Evolutionary conservation across 768 basidiomycete genomes (phyloP).

Genomic region (Pleurotus ostreatus): DNA sequence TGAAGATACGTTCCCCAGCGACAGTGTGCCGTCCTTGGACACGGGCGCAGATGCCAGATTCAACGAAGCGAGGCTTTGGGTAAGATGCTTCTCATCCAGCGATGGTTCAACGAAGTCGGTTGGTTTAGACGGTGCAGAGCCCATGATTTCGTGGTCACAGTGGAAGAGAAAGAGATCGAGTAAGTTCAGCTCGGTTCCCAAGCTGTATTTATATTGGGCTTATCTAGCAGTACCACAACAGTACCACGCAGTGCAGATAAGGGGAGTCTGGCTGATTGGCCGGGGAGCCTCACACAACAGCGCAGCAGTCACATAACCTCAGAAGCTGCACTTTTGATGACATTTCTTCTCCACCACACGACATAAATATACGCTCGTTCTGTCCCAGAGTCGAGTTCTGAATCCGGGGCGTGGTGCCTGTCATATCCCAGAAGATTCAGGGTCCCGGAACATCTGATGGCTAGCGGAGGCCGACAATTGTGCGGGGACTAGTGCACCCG

Average conservation of each 20-base stretch:
- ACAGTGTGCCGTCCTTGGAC: conserved; percentile 60
- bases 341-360: no score
- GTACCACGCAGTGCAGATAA: neutral
- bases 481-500: neutral
- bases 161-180: conserved; percentile 7
- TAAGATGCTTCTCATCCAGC: conserved; percentile 14
- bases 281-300: neutral
- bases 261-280: neutral
- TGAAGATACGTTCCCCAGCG: conserved; percentile 49
- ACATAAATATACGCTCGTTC: neutral
- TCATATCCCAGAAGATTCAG: no score
- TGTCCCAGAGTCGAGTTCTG: neutral
- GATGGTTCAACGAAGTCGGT: conserved; percentile 6
- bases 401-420: no score
- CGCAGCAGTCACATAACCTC: no score
- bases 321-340: no score
- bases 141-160: conserved; percentile 10
- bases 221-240: neutral
- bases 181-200: neutral
- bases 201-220: neutral
- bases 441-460: no score
- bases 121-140: conserved; percentile 12
- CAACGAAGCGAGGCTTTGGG: conserved; percentile 27
- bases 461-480: no score
- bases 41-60: conserved; percentile 25